Percentiles rank a stretch among this genome's conserved stretches.
Conservation (phyloP, 164 flowering plant species). For the Tetrastigma voinierianum region DNA sequence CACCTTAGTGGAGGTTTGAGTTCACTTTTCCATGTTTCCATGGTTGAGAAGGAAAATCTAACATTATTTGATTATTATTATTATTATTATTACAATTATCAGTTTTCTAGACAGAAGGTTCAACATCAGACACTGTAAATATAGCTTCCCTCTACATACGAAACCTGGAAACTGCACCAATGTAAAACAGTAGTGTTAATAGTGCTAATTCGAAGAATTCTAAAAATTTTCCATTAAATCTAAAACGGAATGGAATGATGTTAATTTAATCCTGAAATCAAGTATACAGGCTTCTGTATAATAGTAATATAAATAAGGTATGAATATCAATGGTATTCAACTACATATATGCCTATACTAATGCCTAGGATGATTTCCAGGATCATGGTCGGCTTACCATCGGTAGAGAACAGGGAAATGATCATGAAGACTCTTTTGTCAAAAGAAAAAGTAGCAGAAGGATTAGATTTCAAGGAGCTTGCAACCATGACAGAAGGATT, state of each 20-base stretch:
- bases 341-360: background rate
- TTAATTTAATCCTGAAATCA: too few species aligned
- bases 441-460: constrained; percentile 71
- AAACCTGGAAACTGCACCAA: background rate
- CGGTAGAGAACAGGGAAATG: constrained; percentile 65
- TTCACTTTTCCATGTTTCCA: too few species aligned
- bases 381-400: constrained; percentile 89
- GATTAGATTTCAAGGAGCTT: constrained; percentile 72
- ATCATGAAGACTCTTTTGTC: constrained; percentile 72
- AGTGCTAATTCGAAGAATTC: too few species aligned
- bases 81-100: too few species aligned
- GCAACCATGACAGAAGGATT: constrained; percentile 93
- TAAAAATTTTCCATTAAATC: too few species aligned
- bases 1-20: too few species aligned
- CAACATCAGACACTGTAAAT: background rate
- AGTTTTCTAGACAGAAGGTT: too few species aligned
- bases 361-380: constrained; percentile 35
- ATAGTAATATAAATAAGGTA: background rate
- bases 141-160: background rate
- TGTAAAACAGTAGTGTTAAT: too few species aligned
- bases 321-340: background rate
- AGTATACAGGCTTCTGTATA: too few species aligned
- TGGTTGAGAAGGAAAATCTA: too few species aligned
- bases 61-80: too few species aligned
- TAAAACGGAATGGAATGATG: too few species aligned